phyloP scores from a whole-genome alignment of 2,329 filamentous ascomycete species.

The Xylariaceae sp. region DNA sequence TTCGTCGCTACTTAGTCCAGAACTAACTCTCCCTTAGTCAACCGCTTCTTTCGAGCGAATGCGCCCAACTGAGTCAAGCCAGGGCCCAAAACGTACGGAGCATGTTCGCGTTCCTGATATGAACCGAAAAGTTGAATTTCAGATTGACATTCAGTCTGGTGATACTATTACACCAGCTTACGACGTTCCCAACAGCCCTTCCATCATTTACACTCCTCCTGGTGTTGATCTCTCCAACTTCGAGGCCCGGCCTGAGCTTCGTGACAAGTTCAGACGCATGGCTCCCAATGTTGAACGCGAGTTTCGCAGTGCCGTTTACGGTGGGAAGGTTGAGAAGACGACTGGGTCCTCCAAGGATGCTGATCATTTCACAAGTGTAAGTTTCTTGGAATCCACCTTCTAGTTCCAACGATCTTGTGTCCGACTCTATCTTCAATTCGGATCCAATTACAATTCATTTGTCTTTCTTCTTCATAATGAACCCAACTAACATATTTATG shows the following conservation, averaged over 20 bases:
- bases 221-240: neutral
- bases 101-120: neutral
- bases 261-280: neutral
- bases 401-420: neutral
- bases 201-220: neutral
- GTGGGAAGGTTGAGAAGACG: neutral
- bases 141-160: neutral
- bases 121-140: neutral
- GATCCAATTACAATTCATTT: neutral
- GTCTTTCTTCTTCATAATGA: too few relatives aligned
- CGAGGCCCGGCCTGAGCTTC: neutral
- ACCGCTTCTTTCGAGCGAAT: slow-evolving; percentile 1
- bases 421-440: neutral
- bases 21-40: neutral
- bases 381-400: neutral
- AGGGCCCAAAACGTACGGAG: too few relatives aligned
- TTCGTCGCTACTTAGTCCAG: neutral
- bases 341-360: neutral
- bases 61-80: neutral
- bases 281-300: neutral
- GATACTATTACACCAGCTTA: neutral
- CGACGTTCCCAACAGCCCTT: neutral
- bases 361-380: neutral
- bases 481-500: slow-evolving; percentile 2
- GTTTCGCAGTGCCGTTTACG: neutral